Conservation (phyloP, 148 eudicot genomes). For the Camellia granthamiana region DNA sequence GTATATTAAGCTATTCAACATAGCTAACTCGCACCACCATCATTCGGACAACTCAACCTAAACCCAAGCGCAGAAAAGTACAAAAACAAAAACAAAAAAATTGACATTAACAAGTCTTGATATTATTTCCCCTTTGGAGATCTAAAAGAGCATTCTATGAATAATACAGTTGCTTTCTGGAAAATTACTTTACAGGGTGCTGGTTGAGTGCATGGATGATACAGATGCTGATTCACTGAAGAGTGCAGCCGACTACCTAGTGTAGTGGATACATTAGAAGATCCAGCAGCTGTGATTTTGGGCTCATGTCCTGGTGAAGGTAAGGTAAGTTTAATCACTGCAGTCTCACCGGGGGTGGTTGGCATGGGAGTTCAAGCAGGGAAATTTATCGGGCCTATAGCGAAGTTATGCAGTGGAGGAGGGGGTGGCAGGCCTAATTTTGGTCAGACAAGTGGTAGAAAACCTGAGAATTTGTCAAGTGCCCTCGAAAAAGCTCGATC, state of each 20-base stretch:
- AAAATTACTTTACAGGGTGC: constrained; percentile 43
- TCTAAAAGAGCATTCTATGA: neutral
- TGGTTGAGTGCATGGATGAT: constrained; percentile 90
- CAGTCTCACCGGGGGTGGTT: constrained; percentile 81
- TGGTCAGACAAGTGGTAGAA: constrained; percentile 94
- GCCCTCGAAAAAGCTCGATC: constrained; percentile 81
- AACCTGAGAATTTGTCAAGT: constrained; percentile 65
- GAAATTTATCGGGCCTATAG: constrained; percentile 81
- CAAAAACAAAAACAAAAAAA: neutral
- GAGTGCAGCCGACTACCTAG: constrained; percentile 83
- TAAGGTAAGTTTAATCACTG: constrained; percentile 80
- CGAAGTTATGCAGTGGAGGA: constrained; percentile 90
- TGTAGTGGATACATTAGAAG: constrained; percentile 54
- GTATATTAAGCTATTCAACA: too few species aligned
- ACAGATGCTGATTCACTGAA: constrained; percentile 83
- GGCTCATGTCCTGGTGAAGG: constrained; percentile 87
- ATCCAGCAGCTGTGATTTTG: constrained; percentile 85
- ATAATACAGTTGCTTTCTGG: neutral
- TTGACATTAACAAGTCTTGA: neutral
- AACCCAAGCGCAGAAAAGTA: too few species aligned
- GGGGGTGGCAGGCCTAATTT: constrained; percentile 95
- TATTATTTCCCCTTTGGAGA: neutral
- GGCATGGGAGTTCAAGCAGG: constrained; percentile 77
- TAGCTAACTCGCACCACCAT: neutral
- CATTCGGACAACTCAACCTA: neutral